phyloP scores from a whole-genome alignment of 148 eudicot genomes.

The Polygonum maritimum region DNA sequence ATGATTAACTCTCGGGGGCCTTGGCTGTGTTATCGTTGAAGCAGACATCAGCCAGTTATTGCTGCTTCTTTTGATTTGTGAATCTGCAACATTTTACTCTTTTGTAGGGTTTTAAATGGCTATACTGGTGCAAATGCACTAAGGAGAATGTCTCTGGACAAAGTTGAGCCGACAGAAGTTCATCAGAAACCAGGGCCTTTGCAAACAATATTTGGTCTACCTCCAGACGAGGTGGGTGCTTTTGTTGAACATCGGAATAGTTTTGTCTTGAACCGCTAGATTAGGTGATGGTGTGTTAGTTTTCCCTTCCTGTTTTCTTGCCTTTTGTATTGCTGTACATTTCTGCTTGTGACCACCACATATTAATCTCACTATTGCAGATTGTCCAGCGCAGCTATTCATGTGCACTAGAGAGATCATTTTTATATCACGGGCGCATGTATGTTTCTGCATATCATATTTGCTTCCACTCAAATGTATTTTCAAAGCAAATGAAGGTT shows the following conservation, averaged over 20 bases:
- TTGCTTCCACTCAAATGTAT: constrained; percentile 96
- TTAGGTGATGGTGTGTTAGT: background rate
- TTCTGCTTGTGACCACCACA: background rate
- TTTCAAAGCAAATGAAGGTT: constrained; percentile 95
- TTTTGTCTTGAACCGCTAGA: background rate
- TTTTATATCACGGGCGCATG: constrained; percentile 96
- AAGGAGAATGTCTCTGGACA: constrained; percentile 47
- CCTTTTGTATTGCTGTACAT: background rate
- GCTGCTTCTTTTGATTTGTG: background rate
- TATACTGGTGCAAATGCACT: constrained; percentile 62
- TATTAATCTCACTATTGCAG: constrained; percentile 32
- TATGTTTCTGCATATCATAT: constrained; percentile 81
- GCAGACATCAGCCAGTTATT: background rate
- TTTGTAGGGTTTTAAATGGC: constrained; percentile 54
- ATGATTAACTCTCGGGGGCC: background rate
- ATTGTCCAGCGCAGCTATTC: constrained; percentile 85
- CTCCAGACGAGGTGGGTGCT: constrained; percentile 64
- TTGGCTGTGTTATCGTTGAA: background rate
- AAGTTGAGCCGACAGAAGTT: constrained; percentile 64
- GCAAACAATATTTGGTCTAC: constrained; percentile 75
- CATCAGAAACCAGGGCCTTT: constrained; percentile 84
- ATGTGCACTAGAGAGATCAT: constrained; percentile 92
- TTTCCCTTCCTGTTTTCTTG: background rate
- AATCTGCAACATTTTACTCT: background rate
- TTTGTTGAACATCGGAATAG: background rate